Evolutionary conservation across 2,329 filamentous ascomycete species (phyloP), one percentile per base, ranked within the genome.

Genomic region (Colletotrichum theobromicola): DNA sequence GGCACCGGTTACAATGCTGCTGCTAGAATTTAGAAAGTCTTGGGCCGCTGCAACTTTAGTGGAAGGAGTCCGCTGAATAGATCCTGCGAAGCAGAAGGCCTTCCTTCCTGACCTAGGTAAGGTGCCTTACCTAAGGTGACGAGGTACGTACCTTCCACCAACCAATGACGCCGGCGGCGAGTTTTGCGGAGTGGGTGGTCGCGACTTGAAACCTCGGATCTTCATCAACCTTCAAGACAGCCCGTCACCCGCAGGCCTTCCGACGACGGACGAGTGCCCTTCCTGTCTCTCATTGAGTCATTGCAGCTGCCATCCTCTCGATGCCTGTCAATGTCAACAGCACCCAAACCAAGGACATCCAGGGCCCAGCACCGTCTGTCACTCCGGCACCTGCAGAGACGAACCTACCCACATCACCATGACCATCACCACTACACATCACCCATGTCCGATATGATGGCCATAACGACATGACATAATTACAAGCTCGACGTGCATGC

Each of bases 121-220:
- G n/a, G n/a, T n/a, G n/a, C n/a, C n/a, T n/a, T n/a, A n/a, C n/a
- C n/a, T n/a, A n/a, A n/a, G n/a, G n/a, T n/a, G n/a, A n/a, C n/a
- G n/a, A n/a, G n/a, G 34, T 42, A 62, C 60, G 32, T 62, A 62
- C 21, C 15, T 5, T 1, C 12, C 5, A 0, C 9, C 16, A 26
- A 13, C 42, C 34, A 61, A 42, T 46, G 50, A 65, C 24, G n/a
- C 68, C 26, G 63, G 18, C 37, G 55, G 64, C 30, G 57, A 34
- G 32, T 55, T 64, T 24, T 57, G 34, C 21, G 37, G 13, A 42
- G 34, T 55, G 34, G 37, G 34, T 55, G 34, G 37, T 26, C 58
- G 66, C 21, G 28, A 74, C 62, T 35, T 74, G 72, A 74, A 74
- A 74, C 72, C 64, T 71, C 72, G 67, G 62, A 74, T 58, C 62